Conservation (phyloP, 2,329 filamentous ascomycete species). For the Fusarium humuli region DNA sequence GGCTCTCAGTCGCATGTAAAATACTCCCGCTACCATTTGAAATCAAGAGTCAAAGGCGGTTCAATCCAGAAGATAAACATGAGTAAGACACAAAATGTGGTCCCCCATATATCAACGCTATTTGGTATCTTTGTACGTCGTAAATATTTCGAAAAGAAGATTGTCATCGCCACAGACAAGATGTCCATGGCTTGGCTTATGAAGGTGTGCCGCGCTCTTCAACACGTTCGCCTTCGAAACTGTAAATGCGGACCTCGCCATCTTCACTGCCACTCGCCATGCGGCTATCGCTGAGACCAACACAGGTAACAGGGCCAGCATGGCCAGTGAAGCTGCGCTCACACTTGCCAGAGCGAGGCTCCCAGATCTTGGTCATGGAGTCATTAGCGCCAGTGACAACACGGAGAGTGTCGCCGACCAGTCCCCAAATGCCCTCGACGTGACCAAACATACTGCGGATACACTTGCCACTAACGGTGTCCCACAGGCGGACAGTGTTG, state of each 20-base stretch:
- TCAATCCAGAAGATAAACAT: constrained; percentile 6
- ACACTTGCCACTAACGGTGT: constrained; percentile 82
- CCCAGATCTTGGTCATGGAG: constrained; percentile 94
- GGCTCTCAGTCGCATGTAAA: background rate
- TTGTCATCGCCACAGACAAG: background rate
- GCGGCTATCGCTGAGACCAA: constrained; percentile 87
- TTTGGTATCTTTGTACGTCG: constrained; percentile 17
- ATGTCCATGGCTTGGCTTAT: constrained; percentile 43
- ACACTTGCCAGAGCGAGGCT: constrained; percentile 89
- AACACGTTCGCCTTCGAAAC: constrained; percentile 70
- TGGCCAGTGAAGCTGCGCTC: constrained; percentile 94
- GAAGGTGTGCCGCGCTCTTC: constrained; percentile 65
- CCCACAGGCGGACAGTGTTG: constrained; percentile 92
- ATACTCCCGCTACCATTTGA: constrained; percentile 32
- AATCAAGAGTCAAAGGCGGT: constrained; percentile 6
- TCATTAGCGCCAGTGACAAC: constrained; percentile 93
- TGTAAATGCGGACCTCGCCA: constrained; percentile 87
- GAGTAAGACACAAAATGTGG: background rate
- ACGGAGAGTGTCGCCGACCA: constrained; percentile 88
- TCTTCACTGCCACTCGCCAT: constrained; percentile 95
- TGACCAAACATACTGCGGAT: constrained; percentile 96
- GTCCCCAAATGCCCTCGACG: constrained; percentile 93
- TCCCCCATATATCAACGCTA: background rate
- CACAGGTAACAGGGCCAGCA: constrained; percentile 89
- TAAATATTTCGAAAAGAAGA: constrained; percentile 4